phyloP scores from a whole-genome alignment of 192 early-diverging fungal genomes.

The Backusella circina region DNA sequence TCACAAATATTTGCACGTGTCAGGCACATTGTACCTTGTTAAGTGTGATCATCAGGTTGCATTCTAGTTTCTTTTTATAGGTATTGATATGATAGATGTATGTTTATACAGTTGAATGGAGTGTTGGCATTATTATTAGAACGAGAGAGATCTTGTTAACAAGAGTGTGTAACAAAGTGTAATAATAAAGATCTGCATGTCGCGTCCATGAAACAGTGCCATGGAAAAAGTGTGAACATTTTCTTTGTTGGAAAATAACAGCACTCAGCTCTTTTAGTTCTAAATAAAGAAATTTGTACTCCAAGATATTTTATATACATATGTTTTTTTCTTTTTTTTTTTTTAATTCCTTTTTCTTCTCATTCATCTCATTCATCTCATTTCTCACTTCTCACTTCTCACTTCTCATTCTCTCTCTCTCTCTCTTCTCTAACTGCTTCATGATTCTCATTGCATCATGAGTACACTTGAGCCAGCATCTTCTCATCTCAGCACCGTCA shows the following conservation, averaged over 20 bases:
- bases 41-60: not conserved
- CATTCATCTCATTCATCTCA: not conserved
- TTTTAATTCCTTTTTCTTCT: not conserved
- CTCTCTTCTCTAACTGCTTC: not conserved
- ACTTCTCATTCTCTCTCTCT: not conserved
- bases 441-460: conserved; percentile 1
- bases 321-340: not conserved
- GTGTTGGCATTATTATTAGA: not conserved
- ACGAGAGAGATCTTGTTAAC: too few relatives aligned
- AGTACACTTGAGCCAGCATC: not conserved
- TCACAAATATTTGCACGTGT: not conserved
- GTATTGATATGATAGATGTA: too few relatives aligned
- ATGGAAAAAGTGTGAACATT: not conserved
- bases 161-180: not conserved
- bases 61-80: not conserved
- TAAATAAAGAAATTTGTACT: not conserved
- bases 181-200: not conserved
- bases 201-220: not conserved
- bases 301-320: not conserved
- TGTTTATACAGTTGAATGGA: not conserved
- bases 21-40: not conserved
- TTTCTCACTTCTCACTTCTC: not conserved
- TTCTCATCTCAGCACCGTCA: not conserved
- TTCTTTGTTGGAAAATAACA: not conserved
- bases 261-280: not conserved